Evolutionary conservation across 176 grass and related monocot genomes (phyloP).

Genomic region (Oryza meridionalis): DNA sequence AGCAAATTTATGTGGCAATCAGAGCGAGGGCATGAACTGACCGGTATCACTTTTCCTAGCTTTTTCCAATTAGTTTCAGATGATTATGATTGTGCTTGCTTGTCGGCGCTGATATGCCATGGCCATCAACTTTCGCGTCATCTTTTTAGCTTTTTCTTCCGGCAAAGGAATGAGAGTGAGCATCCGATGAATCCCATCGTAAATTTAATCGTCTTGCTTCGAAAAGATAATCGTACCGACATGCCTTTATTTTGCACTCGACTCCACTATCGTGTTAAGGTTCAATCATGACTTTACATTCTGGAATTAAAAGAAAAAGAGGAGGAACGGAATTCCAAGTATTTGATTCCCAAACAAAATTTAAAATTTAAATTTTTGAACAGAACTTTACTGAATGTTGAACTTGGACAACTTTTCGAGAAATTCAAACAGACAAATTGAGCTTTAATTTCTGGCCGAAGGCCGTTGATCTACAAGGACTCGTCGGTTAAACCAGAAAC

Average conservation of each 20-base stretch:
- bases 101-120: slow-evolving; percentile 16
- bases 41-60: background rate
- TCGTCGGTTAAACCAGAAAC: background rate
- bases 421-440: background rate
- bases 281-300: background rate
- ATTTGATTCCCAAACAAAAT: background rate
- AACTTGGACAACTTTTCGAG: background rate
- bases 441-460: background rate
- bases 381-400: background rate
- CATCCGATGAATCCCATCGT: slow-evolving; percentile 13
- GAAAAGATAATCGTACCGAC: slow-evolving; percentile 29
- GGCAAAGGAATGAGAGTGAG: slow-evolving; percentile 24
- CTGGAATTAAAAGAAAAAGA: background rate
- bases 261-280: background rate
- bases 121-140: background rate
- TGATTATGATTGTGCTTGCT: slow-evolving; percentile 29
- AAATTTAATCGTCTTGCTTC: background rate
- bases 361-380: background rate
- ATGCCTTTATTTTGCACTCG: background rate
- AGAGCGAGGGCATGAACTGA: background rate
- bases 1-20: background rate
- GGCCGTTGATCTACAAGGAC: too few species aligned
- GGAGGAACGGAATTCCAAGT: background rate
- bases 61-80: slow-evolving; percentile 4
- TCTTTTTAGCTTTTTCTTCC: background rate